Base-by-base conservation (phyloP, 768 basidiomycete species). In the Flagelloscypha sp. region DNA sequence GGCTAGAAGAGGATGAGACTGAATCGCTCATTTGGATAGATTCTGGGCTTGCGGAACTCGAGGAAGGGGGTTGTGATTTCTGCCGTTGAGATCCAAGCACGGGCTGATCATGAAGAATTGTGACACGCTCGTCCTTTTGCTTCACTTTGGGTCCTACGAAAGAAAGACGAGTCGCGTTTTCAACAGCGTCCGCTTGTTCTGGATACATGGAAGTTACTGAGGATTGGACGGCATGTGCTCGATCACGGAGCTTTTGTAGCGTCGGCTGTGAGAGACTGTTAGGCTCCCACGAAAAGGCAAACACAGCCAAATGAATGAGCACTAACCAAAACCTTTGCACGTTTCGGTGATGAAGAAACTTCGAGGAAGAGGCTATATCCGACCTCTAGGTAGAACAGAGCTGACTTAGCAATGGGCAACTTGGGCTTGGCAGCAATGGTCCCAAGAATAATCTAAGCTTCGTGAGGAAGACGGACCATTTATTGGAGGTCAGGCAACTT, bases 321-420 rank as follows among this genome's bases (percentile, higher is more conserved):
- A 63, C 72, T 35, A 36, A 77, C 79, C 43, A 82, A 52, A 21
- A 82, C 75, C 48, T 76, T 79, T 10, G 62, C 61, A 9, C 74
- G 73, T 24, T 73, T 65, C 5, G 70, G 50, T 32, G 58, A 66
- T 44, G 75, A 68, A 3, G 69, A 62, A 3, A 79, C 74, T 21
- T 62, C 62, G 25, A 64, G 56, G 48, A 83, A 82, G 8, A 83
- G 53, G 36, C 64, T 67, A 43, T 64, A 66, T 0, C 77, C 79
- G 1, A 72, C 68, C 31, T 81, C 79, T n/a, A 84, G 54, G 48
- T 80, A 73, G 3, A 73, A 72, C n/a, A 79, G 53, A 2, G 80
- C 79, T 37, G 78, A 79, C 1, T 69, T 76, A 5, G 80, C 72
- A 10, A 84, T 53, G 6, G 71, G 71, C 71, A 81, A 75, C 25